Evolutionary conservation across 164 flowering plant genomes (phyloP).

Genomic region (Vitis rotundifolia): DNA sequence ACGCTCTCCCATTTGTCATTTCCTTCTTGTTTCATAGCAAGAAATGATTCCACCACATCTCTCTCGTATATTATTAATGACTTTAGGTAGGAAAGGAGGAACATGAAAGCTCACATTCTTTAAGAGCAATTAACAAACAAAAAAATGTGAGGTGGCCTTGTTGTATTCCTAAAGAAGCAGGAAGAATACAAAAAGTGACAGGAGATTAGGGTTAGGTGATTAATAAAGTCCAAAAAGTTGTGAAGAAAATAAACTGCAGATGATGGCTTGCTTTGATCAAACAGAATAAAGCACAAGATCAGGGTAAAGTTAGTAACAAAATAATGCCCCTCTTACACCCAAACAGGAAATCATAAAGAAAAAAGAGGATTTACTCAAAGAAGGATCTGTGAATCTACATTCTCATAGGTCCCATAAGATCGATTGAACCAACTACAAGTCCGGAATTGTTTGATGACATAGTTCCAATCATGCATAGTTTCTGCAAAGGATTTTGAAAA

Average conservation of each 20-base stretch:
- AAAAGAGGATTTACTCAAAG: not conserved
- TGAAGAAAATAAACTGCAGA: not conserved
- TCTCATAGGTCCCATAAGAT: too few relatives aligned
- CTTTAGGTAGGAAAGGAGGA: not conserved
- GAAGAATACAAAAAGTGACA: too few relatives aligned
- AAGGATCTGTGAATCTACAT: not conserved
- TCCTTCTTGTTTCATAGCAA: constrained; percentile 1
- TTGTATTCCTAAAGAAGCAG: too few relatives aligned
- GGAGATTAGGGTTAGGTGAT: too few relatives aligned
- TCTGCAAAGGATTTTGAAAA: too few relatives aligned
- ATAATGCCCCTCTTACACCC: not conserved
- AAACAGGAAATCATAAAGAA: not conserved
- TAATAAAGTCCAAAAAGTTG: too few relatives aligned
- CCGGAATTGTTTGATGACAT: too few relatives aligned
- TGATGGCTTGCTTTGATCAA: not conserved
- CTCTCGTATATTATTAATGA: not conserved
- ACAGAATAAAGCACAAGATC: not conserved
- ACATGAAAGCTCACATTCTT: not conserved
- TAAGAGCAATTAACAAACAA: too few relatives aligned
- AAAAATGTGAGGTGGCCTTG: too few relatives aligned
- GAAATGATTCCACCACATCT: constrained; percentile 5
- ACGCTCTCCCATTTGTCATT: not conserved
- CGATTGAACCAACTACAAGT: too few relatives aligned
- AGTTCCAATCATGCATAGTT: too few relatives aligned
- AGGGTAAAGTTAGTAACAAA: not conserved